phyloP scores from a whole-genome alignment of 2,329 filamentous ascomycete species.

The Fusarium veterinarium region DNA sequence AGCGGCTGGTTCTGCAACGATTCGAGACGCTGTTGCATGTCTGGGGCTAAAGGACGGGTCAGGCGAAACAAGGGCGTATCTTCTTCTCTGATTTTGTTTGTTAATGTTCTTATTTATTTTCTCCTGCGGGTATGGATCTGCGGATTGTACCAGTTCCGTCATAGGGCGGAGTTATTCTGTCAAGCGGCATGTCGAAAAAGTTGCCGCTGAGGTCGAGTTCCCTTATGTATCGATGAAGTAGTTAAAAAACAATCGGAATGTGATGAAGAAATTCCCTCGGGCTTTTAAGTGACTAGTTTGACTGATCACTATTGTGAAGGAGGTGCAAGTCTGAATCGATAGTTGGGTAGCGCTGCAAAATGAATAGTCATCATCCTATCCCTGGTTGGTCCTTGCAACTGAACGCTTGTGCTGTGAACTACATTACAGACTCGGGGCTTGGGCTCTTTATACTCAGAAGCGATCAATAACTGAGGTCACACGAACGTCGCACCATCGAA shows the following conservation, averaged over 20 bases:
- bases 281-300: not conserved
- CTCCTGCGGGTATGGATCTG: constrained; percentile 11
- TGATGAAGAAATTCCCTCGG: constrained; percentile 3
- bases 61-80: constrained; percentile 33
- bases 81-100: constrained; percentile 19
- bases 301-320: not conserved
- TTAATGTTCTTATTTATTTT: not conserved
- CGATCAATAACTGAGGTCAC: not conserved
- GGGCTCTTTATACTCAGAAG: constrained; percentile 17
- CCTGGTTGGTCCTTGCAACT: not conserved
- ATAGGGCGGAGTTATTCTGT: constrained; percentile 28
- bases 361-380: not conserved
- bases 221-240: constrained; percentile 40
- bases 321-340: not conserved
- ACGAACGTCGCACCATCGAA: constrained; percentile 27
- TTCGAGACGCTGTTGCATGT: constrained; percentile 32
- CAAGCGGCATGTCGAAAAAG: constrained; percentile 22
- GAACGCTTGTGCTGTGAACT: not conserved
- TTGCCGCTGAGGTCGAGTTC: constrained; percentile 33
- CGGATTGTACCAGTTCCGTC: constrained; percentile 15
- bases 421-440: not conserved
- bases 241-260: constrained; percentile 22
- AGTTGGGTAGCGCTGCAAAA: constrained; percentile 34
- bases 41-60: constrained; percentile 6
- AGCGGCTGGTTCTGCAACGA: constrained; percentile 17